Percentiles rank a stretch among this genome's conserved stretches.
Evolutionary conservation across 208 protist species (phyloP).

Genomic region (Leishmania arabica): DNA sequence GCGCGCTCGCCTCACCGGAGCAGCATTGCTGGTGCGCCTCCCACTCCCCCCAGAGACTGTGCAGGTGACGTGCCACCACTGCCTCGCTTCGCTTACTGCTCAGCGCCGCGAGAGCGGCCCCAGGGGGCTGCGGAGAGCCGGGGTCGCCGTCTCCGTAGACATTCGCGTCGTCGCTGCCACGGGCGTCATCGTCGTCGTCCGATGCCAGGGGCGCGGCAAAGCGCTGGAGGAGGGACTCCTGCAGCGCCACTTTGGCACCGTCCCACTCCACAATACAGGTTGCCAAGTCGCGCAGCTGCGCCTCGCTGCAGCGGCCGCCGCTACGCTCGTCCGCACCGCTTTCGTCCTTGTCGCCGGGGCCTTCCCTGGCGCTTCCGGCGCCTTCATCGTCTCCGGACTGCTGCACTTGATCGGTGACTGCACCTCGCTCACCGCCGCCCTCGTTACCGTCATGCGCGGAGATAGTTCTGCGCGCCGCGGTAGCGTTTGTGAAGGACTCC

Average conservation of each 20-base stretch:
- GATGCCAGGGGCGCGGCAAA: conserved; percentile 4
- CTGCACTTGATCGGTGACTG: not conserved
- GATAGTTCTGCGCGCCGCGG: not conserved
- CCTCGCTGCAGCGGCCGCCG: conserved; percentile 10
- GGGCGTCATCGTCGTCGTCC: not conserved
- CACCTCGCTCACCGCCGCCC: not conserved
- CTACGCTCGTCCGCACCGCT: not conserved
- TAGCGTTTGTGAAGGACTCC: not conserved
- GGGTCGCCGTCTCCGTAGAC: not conserved
- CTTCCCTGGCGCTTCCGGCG: not conserved
- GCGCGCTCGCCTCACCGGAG: not conserved
- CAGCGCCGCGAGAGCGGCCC: not conserved
- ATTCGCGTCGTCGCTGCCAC: not conserved
- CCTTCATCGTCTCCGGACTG: not conserved
- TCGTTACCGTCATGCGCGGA: not conserved
- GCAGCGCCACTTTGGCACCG: conserved; percentile 16
- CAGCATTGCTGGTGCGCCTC: conserved; percentile 25
- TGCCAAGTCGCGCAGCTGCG: conserved; percentile 17
- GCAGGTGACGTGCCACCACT: conserved; percentile 17
- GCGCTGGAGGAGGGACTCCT: conserved; percentile 23
- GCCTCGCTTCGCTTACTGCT: conserved; percentile 3
- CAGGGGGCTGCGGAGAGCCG: not conserved
- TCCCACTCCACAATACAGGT: conserved; percentile 20
- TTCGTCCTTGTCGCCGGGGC: not conserved
- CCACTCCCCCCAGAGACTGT: conserved; percentile 22